Conservation (phyloP, 1,139 yeast genomes). For the Zygosaccharomyces pseudobailii region DNA sequence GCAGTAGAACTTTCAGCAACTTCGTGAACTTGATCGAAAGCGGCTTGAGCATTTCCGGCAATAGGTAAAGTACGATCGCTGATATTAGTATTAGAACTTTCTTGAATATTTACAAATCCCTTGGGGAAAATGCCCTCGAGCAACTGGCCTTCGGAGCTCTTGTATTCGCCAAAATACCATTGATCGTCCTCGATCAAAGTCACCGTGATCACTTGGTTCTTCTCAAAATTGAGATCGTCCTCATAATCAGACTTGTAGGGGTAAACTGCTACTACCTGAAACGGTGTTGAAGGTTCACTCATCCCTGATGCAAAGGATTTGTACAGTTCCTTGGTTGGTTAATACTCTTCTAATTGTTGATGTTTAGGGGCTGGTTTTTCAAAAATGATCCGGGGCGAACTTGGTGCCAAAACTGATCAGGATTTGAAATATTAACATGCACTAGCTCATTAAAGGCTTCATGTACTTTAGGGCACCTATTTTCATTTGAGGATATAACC, state of each 20-base stretch:
- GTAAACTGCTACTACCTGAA: constrained; percentile 63
- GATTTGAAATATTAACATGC: neutral
- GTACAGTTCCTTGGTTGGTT: neutral
- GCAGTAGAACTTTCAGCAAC: neutral
- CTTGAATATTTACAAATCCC: constrained; percentile 58
- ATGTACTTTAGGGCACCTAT: too few species aligned
- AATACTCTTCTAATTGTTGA: neutral
- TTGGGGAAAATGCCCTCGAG: constrained; percentile 81
- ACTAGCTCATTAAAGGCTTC: neutral
- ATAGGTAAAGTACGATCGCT: neutral
- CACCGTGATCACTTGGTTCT: constrained; percentile 68
- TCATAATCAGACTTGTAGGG: constrained; percentile 74
- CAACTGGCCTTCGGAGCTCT: constrained; percentile 38
- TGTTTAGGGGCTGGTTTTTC: constrained; percentile 1
- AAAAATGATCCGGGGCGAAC: neutral
- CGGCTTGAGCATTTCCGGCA: neutral
- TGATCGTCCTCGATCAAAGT: constrained; percentile 80
- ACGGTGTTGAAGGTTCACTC: constrained; percentile 43
- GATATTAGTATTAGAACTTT: neutral
- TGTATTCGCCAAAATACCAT: constrained; percentile 75
- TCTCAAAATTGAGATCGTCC: constrained; percentile 72
- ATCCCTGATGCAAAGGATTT: constrained; percentile 6
- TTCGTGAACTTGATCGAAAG: too few species aligned
- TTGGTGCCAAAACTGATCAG: neutral
- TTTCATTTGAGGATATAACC: too few species aligned